Evolutionary conservation across 306 rosid genomes (phyloP).

Genomic region (Sindora glabra): DNA sequence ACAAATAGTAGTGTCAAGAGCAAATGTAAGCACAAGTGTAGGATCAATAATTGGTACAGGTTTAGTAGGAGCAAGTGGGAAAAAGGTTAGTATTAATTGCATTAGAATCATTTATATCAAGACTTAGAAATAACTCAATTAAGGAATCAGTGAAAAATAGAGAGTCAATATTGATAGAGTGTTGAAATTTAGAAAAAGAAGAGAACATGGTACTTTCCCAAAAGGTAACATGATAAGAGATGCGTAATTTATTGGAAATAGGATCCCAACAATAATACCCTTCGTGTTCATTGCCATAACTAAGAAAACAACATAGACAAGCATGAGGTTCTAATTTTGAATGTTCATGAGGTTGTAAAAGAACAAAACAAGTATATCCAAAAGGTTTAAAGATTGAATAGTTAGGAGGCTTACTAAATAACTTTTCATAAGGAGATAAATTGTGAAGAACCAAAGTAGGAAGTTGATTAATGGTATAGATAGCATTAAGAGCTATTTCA

Average conservation of each 20-base stretch:
- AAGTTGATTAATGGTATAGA: neutral
- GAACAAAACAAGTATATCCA: neutral
- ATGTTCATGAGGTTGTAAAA: neutral
- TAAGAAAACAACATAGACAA: neutral
- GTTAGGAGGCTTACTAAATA: neutral
- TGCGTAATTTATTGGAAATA: neutral
- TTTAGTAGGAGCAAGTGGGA: too few species aligned
- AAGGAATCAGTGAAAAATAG: neutral
- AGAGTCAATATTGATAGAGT: accelerated
- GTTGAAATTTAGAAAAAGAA: neutral
- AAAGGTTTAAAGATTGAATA: neutral
- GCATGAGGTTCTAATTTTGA: neutral
- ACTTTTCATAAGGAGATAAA: neutral
- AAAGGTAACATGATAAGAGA: neutral
- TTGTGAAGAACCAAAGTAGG: neutral
- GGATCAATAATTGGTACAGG: too few species aligned
- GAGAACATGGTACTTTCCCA: neutral
- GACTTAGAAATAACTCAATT: neutral
- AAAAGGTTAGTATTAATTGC: too few species aligned
- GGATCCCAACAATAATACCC: neutral
- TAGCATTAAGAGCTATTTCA: neutral
- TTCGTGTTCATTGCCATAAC: neutral
- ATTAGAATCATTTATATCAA: too few species aligned
- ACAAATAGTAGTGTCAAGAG: too few species aligned
- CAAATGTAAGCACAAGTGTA: too few species aligned